Evolutionary conservation across 1,284 basidiomycete species (phyloP).

Genomic region (Retiboletus flavoniger): DNA sequence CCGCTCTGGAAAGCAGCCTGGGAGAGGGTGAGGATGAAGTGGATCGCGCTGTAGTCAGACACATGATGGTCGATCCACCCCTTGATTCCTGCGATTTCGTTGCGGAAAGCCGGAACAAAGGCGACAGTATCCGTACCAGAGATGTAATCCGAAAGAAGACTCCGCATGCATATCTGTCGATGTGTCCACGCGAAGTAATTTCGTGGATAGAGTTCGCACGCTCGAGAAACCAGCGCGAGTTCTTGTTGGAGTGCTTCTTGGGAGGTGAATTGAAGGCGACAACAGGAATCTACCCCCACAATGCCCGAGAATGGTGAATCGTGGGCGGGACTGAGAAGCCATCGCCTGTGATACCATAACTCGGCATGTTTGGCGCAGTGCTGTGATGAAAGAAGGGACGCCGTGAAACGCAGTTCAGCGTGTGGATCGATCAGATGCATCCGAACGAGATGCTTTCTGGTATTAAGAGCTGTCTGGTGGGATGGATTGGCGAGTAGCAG

Average conservation of each 20-base stretch:
- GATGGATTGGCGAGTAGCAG: constrained; percentile 65
- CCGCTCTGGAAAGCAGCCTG: constrained; percentile 5
- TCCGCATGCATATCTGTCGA: constrained; percentile 46
- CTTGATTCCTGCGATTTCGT: constrained; percentile 39
- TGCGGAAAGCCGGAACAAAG: constrained; percentile 36
- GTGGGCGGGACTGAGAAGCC: constrained; percentile 46
- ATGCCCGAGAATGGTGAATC: neutral
- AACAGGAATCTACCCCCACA: neutral
- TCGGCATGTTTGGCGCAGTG: constrained; percentile 61
- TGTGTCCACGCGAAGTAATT: constrained; percentile 71
- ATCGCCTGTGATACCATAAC: constrained; percentile 66
- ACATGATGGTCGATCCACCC: constrained; percentile 60
- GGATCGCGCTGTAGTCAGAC: constrained; percentile 62
- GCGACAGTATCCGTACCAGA: constrained; percentile 9
- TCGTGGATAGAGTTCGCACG: constrained; percentile 59
- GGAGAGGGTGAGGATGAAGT: constrained; percentile 45
- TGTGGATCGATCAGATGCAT: constrained; percentile 35
- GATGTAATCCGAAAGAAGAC: constrained; percentile 12
- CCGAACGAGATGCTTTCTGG: constrained; percentile 51
- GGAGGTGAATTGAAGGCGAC: constrained; percentile 20
- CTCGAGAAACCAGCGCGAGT: constrained; percentile 42
- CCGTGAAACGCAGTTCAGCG: constrained; percentile 49
- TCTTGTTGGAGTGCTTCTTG: constrained; percentile 41
- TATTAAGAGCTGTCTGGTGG: constrained; percentile 63
- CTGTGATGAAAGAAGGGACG: constrained; percentile 48